Conservation (phyloP, 257 asterid species). For the Forsythia viridissima region DNA sequence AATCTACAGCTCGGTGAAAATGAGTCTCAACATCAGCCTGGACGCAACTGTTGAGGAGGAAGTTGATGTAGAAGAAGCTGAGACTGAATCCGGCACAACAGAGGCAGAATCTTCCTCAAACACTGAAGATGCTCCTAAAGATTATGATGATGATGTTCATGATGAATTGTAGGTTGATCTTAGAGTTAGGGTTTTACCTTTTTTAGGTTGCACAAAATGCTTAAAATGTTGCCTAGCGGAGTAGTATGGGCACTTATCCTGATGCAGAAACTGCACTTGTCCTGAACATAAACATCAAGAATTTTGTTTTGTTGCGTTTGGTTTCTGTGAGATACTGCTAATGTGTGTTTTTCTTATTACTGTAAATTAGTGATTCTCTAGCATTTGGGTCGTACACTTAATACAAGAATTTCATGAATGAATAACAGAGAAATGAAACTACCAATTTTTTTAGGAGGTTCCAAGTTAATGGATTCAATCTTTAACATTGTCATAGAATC, state of each 20-base stretch:
- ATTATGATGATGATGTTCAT: constrained; percentile 32
- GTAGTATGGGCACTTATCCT: neutral
- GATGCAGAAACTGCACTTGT: too few relatives aligned
- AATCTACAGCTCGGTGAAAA: constrained; percentile 69
- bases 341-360: too few relatives aligned
- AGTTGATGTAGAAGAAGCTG: constrained; percentile 61
- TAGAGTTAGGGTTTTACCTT: neutral
- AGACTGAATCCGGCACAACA: constrained; percentile 36
- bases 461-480: neutral
- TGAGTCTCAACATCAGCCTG: constrained; percentile 60
- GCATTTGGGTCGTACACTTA: too few relatives aligned
- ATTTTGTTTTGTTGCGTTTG: constrained; percentile 25
- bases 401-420: neutral
- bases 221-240: constrained; percentile 13
- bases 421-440: too few relatives aligned
- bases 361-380: too few relatives aligned
- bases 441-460: neutral
- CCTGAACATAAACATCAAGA: neutral
- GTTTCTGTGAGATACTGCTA: neutral
- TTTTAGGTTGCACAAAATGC: neutral
- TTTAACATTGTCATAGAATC: too few relatives aligned
- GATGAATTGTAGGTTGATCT: constrained; percentile 64
- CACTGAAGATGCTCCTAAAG: constrained; percentile 28
- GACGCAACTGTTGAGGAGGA: constrained; percentile 73
- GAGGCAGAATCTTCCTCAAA: constrained; percentile 40